Conservation (phyloP, 1,284 basidiomycete genomes). For the Cryptococcus sp. region DNA sequence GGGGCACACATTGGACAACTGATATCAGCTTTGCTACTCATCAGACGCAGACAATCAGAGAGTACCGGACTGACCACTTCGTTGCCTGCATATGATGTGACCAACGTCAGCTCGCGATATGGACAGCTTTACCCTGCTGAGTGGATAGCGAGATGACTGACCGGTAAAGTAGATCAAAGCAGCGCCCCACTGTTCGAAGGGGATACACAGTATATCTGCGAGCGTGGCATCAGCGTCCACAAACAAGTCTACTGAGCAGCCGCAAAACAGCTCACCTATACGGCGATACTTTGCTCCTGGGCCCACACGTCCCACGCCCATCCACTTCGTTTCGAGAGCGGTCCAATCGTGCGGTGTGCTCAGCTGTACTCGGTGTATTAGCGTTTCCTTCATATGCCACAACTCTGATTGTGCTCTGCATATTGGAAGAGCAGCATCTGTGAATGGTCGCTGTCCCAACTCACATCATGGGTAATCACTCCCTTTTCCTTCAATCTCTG, state of each 20-base stretch:
- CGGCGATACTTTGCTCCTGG: slow-evolving; percentile 61
- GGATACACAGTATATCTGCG: slow-evolving; percentile 70
- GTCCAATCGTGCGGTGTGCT: slow-evolving; percentile 62
- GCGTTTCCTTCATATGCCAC: neutral
- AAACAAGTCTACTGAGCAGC: neutral
- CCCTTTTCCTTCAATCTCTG: slow-evolving; percentile 60
- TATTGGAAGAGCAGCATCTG: neutral
- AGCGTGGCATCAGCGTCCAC: neutral
- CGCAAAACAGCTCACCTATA: slow-evolving; percentile 61
- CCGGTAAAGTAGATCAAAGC: slow-evolving; percentile 85
- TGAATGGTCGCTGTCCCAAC: slow-evolving; percentile 8
- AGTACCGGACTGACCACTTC: slow-evolving; percentile 65
- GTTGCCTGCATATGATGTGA: slow-evolving; percentile 58
- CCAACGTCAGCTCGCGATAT: too few relatives aligned
- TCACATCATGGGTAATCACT: slow-evolving; percentile 74
- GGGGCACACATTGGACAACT: neutral
- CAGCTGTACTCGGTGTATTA: slow-evolving; percentile 27
- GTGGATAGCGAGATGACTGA: slow-evolving; percentile 48
- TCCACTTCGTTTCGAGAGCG: slow-evolving; percentile 73
- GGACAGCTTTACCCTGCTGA: neutral
- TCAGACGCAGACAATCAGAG: neutral
- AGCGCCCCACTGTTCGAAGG: slow-evolving; percentile 74
- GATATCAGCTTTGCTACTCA: neutral
- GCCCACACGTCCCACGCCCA: slow-evolving; percentile 66
- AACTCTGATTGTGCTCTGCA: neutral